A percentile compares a stretch with the other conserved stretches of the same genome.
phyloP scores from a whole-genome alignment of 1,284 basidiomycete genomes.

The Hemileia vastatrix region DNA sequence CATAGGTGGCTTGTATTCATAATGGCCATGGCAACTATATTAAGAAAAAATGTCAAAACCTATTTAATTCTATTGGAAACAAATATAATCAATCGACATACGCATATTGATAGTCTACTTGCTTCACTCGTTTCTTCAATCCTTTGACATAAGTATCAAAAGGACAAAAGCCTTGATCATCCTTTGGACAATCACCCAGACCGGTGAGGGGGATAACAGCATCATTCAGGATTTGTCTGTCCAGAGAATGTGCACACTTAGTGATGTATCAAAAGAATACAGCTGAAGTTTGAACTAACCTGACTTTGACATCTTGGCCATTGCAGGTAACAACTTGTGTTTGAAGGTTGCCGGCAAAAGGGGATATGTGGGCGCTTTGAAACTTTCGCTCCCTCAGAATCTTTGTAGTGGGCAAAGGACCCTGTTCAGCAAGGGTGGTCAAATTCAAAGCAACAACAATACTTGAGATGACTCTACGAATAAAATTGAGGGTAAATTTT shows the following conservation, averaged over 20 bases:
- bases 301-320: conserved; percentile 13
- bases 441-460: conserved; percentile 55
- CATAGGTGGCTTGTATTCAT: conserved; percentile 11
- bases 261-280: conserved; percentile 51
- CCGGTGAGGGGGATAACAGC: conserved; percentile 59
- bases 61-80: too few species aligned
- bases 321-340: conserved; percentile 55
- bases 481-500: conserved; percentile 33
- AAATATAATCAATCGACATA: too few species aligned
- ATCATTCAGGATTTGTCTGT: conserved; percentile 48
- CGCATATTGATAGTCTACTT: too few species aligned
- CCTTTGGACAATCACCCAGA: conserved; percentile 55
- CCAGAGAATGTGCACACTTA: conserved; percentile 12
- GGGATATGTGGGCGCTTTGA: conserved; percentile 48
- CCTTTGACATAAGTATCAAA: conserved; percentile 63
- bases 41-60: too few species aligned
- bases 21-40: conserved; percentile 5
- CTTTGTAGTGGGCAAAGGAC: conserved; percentile 61
- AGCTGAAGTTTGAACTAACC: conserved; percentile 49
- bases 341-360: conserved; percentile 55
- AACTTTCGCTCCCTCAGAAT: conserved; percentile 56
- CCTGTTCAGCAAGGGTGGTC: conserved; percentile 57
- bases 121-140: conserved; percentile 57
- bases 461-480: conserved; percentile 31
- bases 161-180: conserved; percentile 69